Evolutionary conservation across 1,139 yeast genomes (phyloP).

Genomic region (Yamadazyma atmosphaerica): DNA sequence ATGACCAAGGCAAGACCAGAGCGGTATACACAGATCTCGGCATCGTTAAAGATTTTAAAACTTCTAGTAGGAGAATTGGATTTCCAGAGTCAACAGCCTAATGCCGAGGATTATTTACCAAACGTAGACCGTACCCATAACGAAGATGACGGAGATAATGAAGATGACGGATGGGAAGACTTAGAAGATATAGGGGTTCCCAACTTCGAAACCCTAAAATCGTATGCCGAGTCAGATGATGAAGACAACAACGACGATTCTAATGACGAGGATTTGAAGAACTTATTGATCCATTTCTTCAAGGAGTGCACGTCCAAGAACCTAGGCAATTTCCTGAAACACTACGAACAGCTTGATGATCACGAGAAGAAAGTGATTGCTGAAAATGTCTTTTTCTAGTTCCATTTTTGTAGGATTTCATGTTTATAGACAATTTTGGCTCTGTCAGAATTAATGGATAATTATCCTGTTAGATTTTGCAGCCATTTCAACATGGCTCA

Average conservation of each 20-base stretch:
- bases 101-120: slow-evolving; percentile 38
- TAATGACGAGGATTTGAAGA: slow-evolving; percentile 43
- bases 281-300: slow-evolving; percentile 59
- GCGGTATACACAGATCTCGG: slow-evolving; percentile 62
- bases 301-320: slow-evolving; percentile 59
- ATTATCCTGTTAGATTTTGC: no score
- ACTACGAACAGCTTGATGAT: slow-evolving; percentile 53
- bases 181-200: slow-evolving; percentile 66
- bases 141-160: slow-evolving; percentile 41
- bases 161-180: slow-evolving; percentile 81
- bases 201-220: slow-evolving; percentile 56
- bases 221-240: slow-evolving; percentile 51
- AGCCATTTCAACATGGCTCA: no score
- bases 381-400: slow-evolving; percentile 30
- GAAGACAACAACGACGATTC: slow-evolving; percentile 38
- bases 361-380: slow-evolving; percentile 58
- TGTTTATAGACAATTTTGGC: no score
- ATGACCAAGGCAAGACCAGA: slow-evolving; percentile 72
- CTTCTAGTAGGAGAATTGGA: slow-evolving; percentile 67
- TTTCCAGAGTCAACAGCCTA: slow-evolving; percentile 54
- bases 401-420: no score
- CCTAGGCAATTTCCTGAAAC: slow-evolving; percentile 52
- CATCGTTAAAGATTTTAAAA: slow-evolving; percentile 71
- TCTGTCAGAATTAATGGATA: no score
- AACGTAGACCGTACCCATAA: slow-evolving; percentile 21